phyloP scores from a whole-genome alignment of 345 rosid genomes.

The Excoecaria agallocha region DNA sequence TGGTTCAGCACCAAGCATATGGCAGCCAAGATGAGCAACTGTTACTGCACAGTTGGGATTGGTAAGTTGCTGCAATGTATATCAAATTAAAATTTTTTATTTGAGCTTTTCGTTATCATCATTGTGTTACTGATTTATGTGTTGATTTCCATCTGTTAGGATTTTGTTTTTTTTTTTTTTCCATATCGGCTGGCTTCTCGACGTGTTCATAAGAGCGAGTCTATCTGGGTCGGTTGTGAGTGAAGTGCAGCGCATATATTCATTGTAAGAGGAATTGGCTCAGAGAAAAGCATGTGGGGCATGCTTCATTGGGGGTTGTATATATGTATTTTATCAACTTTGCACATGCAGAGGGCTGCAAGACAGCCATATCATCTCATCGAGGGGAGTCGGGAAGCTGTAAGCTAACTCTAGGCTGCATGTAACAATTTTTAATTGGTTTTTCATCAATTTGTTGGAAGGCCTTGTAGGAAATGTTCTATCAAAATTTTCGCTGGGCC shows the following conservation, averaged over 20 bases:
- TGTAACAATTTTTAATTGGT: constrained; percentile 3
- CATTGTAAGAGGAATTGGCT: constrained; percentile 7
- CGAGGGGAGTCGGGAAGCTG: constrained; percentile 25
- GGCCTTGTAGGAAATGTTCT: constrained; percentile 14
- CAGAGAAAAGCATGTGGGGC: neutral
- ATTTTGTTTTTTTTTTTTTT: constrained; percentile 10
- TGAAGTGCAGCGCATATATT: neutral
- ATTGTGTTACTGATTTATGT: neutral
- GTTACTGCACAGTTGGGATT: constrained; percentile 4
- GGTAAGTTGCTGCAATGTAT: constrained; percentile 13
- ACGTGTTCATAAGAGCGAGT: constrained; percentile 29
- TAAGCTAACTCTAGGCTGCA: constrained; percentile 30
- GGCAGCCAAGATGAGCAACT: constrained; percentile 66
- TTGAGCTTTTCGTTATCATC: neutral
- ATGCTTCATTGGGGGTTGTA: constrained; percentile 25
- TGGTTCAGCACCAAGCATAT: constrained; percentile 48
- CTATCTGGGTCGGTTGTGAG: constrained; percentile 2
- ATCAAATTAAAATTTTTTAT: neutral
- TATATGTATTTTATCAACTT: constrained; percentile 33
- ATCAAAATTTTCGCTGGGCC: constrained; percentile 10
- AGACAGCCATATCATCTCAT: constrained; percentile 12
- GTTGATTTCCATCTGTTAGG: constrained; percentile 15
- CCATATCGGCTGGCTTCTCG: constrained; percentile 18
- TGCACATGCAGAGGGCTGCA: constrained; percentile 25
- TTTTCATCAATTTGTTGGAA: constrained; percentile 21